Evolutionary conservation across 1,284 basidiomycete species (phyloP).

Genomic region (Ganoderma sp.): DNA sequence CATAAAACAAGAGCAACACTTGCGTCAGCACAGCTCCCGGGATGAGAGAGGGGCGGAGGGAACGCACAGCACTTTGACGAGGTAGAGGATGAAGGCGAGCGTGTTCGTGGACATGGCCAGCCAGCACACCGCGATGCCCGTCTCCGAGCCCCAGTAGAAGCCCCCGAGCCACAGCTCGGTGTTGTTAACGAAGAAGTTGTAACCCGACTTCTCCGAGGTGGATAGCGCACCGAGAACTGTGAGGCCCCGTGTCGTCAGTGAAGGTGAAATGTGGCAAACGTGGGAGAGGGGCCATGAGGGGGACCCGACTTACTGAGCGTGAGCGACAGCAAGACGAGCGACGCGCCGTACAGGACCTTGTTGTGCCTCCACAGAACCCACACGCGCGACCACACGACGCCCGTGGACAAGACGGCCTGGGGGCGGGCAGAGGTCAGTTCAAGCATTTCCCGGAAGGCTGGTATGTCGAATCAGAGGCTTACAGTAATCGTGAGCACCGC

Average conservation of each 20-base stretch:
- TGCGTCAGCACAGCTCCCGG: no score
- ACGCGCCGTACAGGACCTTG: conserved; percentile 5
- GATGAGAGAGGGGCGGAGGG: neutral
- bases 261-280: neutral
- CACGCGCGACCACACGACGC: conserved; percentile 6
- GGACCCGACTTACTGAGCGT: neutral
- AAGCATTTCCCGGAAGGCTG: no score
- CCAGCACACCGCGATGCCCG: neutral
- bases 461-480: neutral
- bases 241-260: no score
- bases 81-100: conserved; percentile 4
- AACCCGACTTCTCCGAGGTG: neutral
- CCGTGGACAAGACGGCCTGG: conserved; percentile 1
- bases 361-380: neutral
- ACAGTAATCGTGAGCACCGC: neutral
- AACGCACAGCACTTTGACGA: conserved; percentile 10
- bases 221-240: neutral
- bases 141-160: neutral
- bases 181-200: neutral
- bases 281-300: no score
- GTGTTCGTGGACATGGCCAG: neutral
- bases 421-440: neutral
- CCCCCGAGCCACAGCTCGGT: neutral
- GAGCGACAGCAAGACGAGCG: neutral
- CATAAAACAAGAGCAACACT: no score